A percentile compares a stretch with the other conserved stretches of the same genome.
Evolutionary conservation across 78 protist genomes (phyloP).

Genomic region (slime mould (Dictyostelium discoideum)): DNA sequence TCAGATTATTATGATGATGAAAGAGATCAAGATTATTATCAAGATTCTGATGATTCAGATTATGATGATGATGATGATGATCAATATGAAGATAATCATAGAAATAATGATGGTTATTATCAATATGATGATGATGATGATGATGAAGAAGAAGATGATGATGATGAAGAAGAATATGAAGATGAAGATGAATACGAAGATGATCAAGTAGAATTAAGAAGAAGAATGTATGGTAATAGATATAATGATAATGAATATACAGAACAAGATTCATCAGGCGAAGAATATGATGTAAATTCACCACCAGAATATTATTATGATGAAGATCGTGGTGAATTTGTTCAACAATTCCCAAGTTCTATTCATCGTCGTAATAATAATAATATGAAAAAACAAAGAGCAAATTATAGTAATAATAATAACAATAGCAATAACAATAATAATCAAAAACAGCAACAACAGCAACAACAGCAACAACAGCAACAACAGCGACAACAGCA

Average conservation of each 20-base stretch:
- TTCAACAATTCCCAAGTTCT: not conserved
- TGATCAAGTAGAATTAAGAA: not conserved
- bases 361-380: not conserved
- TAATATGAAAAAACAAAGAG: not conserved
- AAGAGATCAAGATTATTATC: not conserved
- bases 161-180: not conserved
- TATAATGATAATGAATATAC: not conserved
- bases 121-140: not conserved
- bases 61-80: slow-evolving; percentile 15
- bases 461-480: not conserved
- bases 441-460: not conserved
- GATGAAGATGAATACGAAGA: not conserved
- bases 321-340: not conserved
- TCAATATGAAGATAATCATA: not conserved
- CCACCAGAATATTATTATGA: slow-evolving; percentile 16
- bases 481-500: not conserved
- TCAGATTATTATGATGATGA: slow-evolving; percentile 18
- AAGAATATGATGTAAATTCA: not conserved
- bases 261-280: not conserved
- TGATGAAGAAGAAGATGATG: not conserved
- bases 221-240: not conserved
- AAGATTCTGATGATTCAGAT: not conserved
- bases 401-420: not conserved
- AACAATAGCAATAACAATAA: not conserved
- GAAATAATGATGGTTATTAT: not conserved